These are phyloP conservation scores for Excoecaria cochinchinensis DNA, from an alignment of 345 rosid species.

Conservation along the genomic window DNA sequence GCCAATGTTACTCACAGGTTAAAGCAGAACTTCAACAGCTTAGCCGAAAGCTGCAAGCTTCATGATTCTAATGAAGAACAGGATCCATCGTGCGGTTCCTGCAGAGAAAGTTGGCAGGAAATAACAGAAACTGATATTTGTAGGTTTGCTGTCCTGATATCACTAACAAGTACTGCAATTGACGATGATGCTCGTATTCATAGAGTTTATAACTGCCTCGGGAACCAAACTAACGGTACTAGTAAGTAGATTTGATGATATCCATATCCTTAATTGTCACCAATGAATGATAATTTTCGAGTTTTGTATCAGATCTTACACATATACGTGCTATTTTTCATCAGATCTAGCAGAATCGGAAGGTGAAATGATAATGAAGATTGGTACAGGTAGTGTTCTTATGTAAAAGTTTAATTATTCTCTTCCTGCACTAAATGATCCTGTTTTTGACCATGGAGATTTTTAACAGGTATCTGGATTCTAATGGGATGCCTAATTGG, in stretches of 20 bases:
- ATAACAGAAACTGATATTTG: conserved; percentile 34
- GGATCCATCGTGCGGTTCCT: conserved; percentile 25
- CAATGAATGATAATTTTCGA: not conserved
- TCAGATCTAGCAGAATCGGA: conserved; percentile 14
- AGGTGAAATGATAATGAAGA: conserved; percentile 16
- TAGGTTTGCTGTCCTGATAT: conserved; percentile 41
- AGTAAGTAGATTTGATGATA: conserved; percentile 20
- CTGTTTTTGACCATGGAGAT: not conserved
- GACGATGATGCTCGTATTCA: conserved; percentile 28
- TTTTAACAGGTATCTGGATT: conserved; percentile 37
- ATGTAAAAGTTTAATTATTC: not conserved
- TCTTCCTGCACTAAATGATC: not conserved
- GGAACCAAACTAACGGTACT: conserved; percentile 1
- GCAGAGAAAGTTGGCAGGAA: conserved; percentile 36
- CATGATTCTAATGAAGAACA: conserved; percentile 17
- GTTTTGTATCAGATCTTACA: not conserved
- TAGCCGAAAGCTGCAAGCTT: conserved; percentile 28
- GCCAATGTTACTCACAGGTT: conserved; percentile 31
- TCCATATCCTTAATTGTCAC: not conserved
- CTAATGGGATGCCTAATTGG: conserved; percentile 20
- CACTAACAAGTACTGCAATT: conserved; percentile 37
- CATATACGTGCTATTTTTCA: not conserved
- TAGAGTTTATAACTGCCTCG: conserved; percentile 35
- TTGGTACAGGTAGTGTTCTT: conserved; percentile 19
- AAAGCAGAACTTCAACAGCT: conserved; percentile 22